These are phyloP conservation scores for Microbotryomycetes sp. DNA, from an alignment of 1,284 basidiomycete species.

Conservation along the genomic window DNA sequence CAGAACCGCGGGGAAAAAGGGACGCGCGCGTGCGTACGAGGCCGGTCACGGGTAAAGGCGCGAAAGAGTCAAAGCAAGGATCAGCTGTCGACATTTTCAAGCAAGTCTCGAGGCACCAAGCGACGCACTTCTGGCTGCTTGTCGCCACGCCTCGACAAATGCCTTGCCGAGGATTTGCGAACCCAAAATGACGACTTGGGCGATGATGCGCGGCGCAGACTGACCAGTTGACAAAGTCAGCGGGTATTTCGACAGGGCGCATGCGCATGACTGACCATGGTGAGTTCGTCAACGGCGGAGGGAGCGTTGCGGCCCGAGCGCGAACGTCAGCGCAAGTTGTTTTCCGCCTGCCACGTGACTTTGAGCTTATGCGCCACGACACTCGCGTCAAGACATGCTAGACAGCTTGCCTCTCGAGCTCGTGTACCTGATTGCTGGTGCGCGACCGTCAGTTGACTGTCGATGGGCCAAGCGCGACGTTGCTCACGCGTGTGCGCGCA, in stretches of 20 bases:
- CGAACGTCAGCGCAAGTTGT: neutral
- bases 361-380: neutral
- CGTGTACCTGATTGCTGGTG: neutral
- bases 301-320: neutral
- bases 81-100: neutral
- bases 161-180: slow-evolving; percentile 84
- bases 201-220: slow-evolving; percentile 51
- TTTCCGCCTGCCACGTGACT: neutral
- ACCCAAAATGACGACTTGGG: slow-evolving; percentile 75
- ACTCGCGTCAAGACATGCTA: too few species aligned
- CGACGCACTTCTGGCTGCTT: slow-evolving; percentile 82
- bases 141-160: slow-evolving; percentile 78
- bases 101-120: neutral
- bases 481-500: too few species aligned
- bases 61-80: neutral
- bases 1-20: neutral
- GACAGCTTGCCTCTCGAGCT: neutral
- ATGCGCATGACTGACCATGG: neutral
- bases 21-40: neutral
- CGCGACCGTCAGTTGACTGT: too few species aligned
- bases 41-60: neutral
- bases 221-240: too few species aligned
- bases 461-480: too few species aligned
- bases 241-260: neutral
- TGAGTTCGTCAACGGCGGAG: neutral